Base-by-base conservation (phyloP, 495 filamentous ascomycete species). In the Podospora conica region DNA sequence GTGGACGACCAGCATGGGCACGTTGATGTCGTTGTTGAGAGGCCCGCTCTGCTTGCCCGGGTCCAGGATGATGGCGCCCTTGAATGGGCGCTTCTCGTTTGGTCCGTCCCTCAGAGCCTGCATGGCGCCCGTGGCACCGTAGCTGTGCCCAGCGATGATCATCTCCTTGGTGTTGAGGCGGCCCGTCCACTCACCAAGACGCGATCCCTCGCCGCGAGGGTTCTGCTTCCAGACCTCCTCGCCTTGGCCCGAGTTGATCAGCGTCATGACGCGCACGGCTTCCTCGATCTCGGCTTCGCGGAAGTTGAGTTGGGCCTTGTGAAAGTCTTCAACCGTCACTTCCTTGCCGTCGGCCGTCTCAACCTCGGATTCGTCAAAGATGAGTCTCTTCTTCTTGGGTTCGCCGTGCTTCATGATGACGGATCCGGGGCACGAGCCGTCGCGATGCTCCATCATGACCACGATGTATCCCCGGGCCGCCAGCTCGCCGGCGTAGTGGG, bases 261-360 rank as follows among this genome's bases (percentile, higher is more conserved):
- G 54, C 5, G 69, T 69, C 22, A 86, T 61, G 28, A 85, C 70
- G 18, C 65, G 63, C 8, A 85, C 77, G 10, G 78, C 76, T 58
- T 83, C 83, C 55, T 81, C 77, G 53, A 86, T 80, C 67, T 86
- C 84, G 6, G 82, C 82, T 67, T 84, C 73, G 23, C 84, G 82
- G 60, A 84, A 83, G 60, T 72, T 72, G 48, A 84, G 79, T 74
- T 84, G 81, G 7, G 73, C 74, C 8, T 65, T 61, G 67, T 83
- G 82, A 68, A 84, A 80, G 10, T 77, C 73, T 7, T 76, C 73
- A 0, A 70, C 66, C 1, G 69, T 65, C 0, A 76, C 59, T 25
- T 66, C 64, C 22, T 29, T 63, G 68, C 75, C 67, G 12, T 65
- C 64, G 1, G 53, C 11, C 1, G 73, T 66, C 48, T 75, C 70